Base-by-base conservation (phyloP, 208 protist genomes). In the Acanthamoeba triangularis region DNA sequence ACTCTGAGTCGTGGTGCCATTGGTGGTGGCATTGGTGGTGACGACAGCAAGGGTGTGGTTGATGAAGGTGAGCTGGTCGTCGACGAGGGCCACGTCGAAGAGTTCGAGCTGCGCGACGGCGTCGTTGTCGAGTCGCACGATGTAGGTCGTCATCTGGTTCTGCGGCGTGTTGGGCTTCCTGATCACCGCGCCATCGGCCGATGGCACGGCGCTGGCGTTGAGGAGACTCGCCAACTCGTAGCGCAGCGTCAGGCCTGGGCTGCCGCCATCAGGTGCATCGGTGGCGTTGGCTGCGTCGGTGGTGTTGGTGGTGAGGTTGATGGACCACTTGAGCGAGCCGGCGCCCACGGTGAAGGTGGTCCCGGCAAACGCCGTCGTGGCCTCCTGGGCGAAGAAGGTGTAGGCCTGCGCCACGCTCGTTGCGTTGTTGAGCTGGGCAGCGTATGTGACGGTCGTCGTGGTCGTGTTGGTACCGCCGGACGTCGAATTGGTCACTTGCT, bases 1-100 rank as follows among this genome's bases (percentile, higher is more conserved):
- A n/a, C n/a, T n/a, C n/a, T n/a, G n/a, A 69, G 7, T 10, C 63
- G 8, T n/a, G n/a, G n/a, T 33, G 25, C n/a, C n/a, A n/a, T n/a
- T 33, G 63, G 5, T 10, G 25, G 10, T 74, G 30, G 18, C 4
- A n/a, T 37, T 74, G 3, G 67, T 44, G 7, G 49, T 11, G 49
- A 14, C 25, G 67, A 18, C n/a, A 2, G 37, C 30, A n/a, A 74
- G 10, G n/a, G 18, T 74, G 67, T 74, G 67, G 67, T 74, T 28
- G 33, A 74, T 74, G 67, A 11, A 13, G n/a, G 33, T 28, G 2
- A 41, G 67, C n/a, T 74, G n/a, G 7, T 28, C 67, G 67, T 74
- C 67, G 67, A 74, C 30, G 67, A 30, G 11, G 67, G 67, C 67
- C 67, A 74, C 67, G 67, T 74, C 67, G 30, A 74, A 74, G 7